Percentiles rank a stretch among this genome's conserved stretches.
Conservation (phyloP, 1,284 basidiomycete species). For the Pisolithus thermaeus region DNA sequence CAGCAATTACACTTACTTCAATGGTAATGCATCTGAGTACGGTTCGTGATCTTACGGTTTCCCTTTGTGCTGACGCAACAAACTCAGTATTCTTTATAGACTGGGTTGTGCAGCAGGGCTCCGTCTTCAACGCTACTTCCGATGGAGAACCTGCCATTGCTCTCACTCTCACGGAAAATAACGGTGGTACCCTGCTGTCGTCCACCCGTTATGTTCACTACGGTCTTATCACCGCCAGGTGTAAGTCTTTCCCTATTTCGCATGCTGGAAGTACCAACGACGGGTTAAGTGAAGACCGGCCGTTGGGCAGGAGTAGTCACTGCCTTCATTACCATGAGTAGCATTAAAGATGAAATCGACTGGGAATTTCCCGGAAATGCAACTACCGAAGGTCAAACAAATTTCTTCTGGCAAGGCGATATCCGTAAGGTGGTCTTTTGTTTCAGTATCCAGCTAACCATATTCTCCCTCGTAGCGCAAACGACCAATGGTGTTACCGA, state of each 20-base stretch:
- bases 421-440: constrained; percentile 50
- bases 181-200: constrained; percentile 71
- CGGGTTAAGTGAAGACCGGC: constrained; percentile 54
- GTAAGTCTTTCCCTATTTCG: constrained; percentile 34
- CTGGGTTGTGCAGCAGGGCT: constrained; percentile 66
- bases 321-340: constrained; percentile 82
- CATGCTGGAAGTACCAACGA: neutral
- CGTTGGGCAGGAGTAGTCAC: constrained; percentile 74
- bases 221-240: constrained; percentile 64
- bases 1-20: constrained; percentile 55
- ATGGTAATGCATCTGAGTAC: constrained; percentile 69
- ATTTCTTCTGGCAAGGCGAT: constrained; percentile 73
- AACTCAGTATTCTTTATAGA: constrained; percentile 34
- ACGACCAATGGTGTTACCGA: constrained; percentile 42
- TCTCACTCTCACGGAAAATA: constrained; percentile 58
- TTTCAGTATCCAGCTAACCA: neutral
- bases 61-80: neutral
- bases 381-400: constrained; percentile 66
- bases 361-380: constrained; percentile 71
- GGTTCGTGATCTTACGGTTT: constrained; percentile 18
- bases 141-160: constrained; percentile 60
- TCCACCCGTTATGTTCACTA: constrained; percentile 81
- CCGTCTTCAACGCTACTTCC: constrained; percentile 56
- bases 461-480: constrained; percentile 23
- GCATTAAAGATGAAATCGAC: constrained; percentile 82